Base-by-base conservation (phyloP, 768 basidiomycete species). In the Russula olivacea region DNA sequence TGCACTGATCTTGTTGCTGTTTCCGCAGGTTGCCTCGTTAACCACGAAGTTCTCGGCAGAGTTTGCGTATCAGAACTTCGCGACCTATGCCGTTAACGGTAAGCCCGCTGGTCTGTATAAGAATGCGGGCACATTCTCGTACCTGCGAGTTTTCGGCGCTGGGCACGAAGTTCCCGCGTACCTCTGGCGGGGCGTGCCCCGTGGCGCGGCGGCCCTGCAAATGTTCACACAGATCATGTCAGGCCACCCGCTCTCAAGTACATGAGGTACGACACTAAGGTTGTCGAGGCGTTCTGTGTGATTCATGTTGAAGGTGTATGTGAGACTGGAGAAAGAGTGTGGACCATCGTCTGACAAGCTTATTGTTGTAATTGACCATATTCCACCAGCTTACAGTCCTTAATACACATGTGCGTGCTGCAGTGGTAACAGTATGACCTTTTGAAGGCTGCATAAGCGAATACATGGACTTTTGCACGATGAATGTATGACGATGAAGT, bases 61-160 rank as follows among this genome's bases (percentile, higher is more conserved):
- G 30, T 84, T 76, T 68, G 72, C 77, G 41, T 56, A 72, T 48
- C 79, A 82, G 66, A 25, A 68, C 0, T 83, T 83, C 70, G 65
- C 76, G 14, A 75, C 76, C 52, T 85, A 76, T 71, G 82, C 75
- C 0, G 83, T 86, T 15, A 69, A 74, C 2, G 85, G 84, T 0
- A 74, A 79, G 59, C 61, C 70, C 2, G 74, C 84, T 5, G 84
- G 83, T 3, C 70, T 80, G 38, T 83, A 74, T 74, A 85, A 85
- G 74, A 83, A 83, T 61, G 81, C 83, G 8, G 83, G 83, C 9
- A 81, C 75, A 11, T 78, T 80, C 70, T 82, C 83, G 10, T 85
- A 84, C 64, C 69, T 85, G 15, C 77, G 83, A 12, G 76, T 84
- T 36, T 80, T 73, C 61, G 79, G 77, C 7, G 78, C 81, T 15